Evolutionary conservation across 345 rosid genomes (phyloP).

Genomic region (Pugionium cornutum): DNA sequence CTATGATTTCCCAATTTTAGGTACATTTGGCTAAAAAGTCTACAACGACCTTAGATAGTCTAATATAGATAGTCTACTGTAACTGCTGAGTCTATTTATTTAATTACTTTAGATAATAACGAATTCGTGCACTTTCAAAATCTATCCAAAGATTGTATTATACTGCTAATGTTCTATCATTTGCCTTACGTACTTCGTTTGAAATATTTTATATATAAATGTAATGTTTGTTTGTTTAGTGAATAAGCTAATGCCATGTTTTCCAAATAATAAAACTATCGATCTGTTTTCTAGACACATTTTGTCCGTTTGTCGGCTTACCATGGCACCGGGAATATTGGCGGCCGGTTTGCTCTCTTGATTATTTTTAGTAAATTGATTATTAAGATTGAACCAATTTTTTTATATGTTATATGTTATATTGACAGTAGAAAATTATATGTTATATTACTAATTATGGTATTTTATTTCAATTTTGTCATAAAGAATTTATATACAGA

Average conservation of each 20-base stretch:
- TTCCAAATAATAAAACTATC: background rate
- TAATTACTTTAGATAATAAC: background rate
- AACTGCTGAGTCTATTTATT: background rate
- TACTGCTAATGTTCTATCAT: constrained; percentile 1
- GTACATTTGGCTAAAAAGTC: constrained; percentile 23
- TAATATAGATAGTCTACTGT: too few species aligned
- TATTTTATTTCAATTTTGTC: too few species aligned
- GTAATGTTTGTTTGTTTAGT: too few species aligned
- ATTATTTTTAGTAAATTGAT: constrained; percentile 3
- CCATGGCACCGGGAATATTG: constrained; percentile 43
- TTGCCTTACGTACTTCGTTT: background rate
- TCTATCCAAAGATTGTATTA: background rate
- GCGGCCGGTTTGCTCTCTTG: constrained; percentile 42
- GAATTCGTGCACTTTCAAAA: background rate
- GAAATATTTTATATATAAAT: too few species aligned
- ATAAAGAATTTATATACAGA: too few species aligned
- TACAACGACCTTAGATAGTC: constrained; percentile 2
- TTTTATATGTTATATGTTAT: too few species aligned
- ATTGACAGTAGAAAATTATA: too few species aligned
- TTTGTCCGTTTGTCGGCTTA: constrained; percentile 45
- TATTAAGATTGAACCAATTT: background rate
- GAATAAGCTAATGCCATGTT: constrained; percentile 1
- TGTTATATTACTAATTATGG: background rate
- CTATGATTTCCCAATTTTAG: constrained; percentile 29
- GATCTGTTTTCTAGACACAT: constrained; percentile 32